phyloP scores from a whole-genome alignment of 2,329 filamentous ascomycete species.

The Alternaria novae-zelandiae region DNA sequence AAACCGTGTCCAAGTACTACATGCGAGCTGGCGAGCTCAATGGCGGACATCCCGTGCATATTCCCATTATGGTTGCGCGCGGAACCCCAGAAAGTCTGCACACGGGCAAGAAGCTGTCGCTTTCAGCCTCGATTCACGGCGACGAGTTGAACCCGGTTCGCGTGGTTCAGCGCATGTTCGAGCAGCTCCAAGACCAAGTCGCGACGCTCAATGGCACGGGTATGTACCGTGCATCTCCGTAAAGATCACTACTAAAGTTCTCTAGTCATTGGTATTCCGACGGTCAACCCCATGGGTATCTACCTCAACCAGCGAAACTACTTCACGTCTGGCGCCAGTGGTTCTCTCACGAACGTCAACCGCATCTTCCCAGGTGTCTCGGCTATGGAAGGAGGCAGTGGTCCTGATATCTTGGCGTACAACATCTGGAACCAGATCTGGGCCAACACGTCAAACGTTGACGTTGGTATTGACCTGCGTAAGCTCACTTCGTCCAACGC shows the following conservation, averaged over 20 bases:
- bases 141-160: conserved; percentile 49
- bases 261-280: conserved; percentile 48
- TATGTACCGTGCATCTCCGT: conserved; percentile 5
- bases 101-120: conserved; percentile 45
- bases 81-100: conserved; percentile 46
- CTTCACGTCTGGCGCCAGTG: conserved; percentile 39
- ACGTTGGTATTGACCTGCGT: conserved; percentile 48
- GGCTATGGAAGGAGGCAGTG: conserved; percentile 33
- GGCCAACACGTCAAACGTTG: conserved; percentile 48
- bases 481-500: background rate
- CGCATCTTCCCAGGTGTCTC: conserved; percentile 42
- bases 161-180: conserved; percentile 47
- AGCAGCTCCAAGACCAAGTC: conserved; percentile 36
- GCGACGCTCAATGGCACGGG: conserved; percentile 46
- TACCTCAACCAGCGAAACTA: conserved; percentile 50
- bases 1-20: conserved; percentile 47
- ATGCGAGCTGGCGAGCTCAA: conserved; percentile 48
- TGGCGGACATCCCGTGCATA: conserved; percentile 46
- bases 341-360: conserved; percentile 46
- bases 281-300: conserved; percentile 49
- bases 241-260: conserved; percentile 1
- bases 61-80: conserved; percentile 49
- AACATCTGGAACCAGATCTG: conserved; percentile 50
- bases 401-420: conserved; percentile 37
- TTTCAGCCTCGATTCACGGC: conserved; percentile 49